These are phyloP conservation scores for Arabis alpina DNA, from an alignment of 345 rosid species.

Conservation along the genomic window DNA sequence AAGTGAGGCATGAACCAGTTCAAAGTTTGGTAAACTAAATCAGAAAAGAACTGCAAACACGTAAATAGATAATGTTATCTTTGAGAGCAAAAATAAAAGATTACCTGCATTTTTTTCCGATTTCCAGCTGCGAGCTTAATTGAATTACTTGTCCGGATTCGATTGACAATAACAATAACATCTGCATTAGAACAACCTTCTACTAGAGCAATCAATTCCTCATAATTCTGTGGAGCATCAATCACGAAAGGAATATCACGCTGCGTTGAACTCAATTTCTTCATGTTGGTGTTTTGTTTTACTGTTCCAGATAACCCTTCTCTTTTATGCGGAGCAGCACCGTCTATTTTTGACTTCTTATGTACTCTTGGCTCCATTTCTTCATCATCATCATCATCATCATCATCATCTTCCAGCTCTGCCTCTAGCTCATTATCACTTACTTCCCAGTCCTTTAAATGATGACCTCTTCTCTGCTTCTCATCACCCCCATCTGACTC, in stretches of 20 bases:
- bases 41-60: not conserved
- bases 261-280: constrained; percentile 42
- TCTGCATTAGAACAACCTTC: constrained; percentile 61
- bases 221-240: constrained; percentile 73
- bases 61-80: constrained; percentile 2
- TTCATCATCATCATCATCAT: constrained; percentile 40
- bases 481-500: constrained; percentile 58
- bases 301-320: constrained; percentile 27
- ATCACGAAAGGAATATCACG: constrained; percentile 70
- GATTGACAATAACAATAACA: constrained; percentile 52
- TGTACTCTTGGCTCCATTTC: constrained; percentile 41
- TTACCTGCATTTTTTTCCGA: constrained; percentile 93
- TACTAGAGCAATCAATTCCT: constrained; percentile 68
- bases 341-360: constrained; percentile 47
- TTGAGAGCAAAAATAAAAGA: constrained; percentile 14
- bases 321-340: constrained; percentile 24
- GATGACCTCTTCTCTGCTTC: constrained; percentile 38
- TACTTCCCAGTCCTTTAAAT: constrained; percentile 85
- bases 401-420: constrained; percentile 57
- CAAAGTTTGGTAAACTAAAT: not conserved
- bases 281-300: constrained; percentile 36
- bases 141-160: constrained; percentile 71
- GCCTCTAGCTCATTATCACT: constrained; percentile 74
- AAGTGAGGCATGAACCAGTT: constrained; percentile 17
- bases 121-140: constrained; percentile 86